Percentiles rank a stretch among this genome's conserved stretches.
Conservation (phyloP, 2,329 filamentous ascomycete genomes). For the Neonectria hederae region DNA sequence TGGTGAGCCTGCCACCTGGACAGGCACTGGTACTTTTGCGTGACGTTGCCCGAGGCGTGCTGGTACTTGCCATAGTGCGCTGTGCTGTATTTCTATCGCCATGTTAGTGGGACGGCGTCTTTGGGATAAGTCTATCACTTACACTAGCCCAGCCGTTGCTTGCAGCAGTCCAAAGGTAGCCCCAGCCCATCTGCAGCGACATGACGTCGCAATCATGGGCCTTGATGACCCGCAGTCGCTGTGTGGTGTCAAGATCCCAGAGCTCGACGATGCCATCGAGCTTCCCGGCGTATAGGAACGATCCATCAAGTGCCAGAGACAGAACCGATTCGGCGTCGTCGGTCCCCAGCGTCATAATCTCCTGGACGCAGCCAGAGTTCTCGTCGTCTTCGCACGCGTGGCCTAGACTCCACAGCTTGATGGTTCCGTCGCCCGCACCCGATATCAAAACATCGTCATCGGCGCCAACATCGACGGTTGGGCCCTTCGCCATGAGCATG, state of each 20-base stretch:
- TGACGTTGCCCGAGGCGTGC: slow-evolving; percentile 63
- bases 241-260: slow-evolving; percentile 95
- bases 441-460: slow-evolving; percentile 87
- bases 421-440: slow-evolving; percentile 90
- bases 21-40: slow-evolving; percentile 84
- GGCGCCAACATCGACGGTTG: slow-evolving; percentile 71
- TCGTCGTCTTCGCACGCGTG: slow-evolving; percentile 50
- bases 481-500: slow-evolving; percentile 85
- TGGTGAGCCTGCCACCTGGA: slow-evolving; percentile 84
- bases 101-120: slow-evolving; percentile 4
- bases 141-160: slow-evolving; percentile 88
- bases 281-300: slow-evolving; percentile 91
- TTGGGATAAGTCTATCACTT: slow-evolving; percentile 45
- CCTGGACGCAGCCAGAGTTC: slow-evolving; percentile 69
- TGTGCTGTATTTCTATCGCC: slow-evolving; percentile 69
- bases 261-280: slow-evolving; percentile 89
- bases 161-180: slow-evolving; percentile 87
- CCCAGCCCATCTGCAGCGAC: slow-evolving; percentile 85
- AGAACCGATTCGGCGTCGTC: slow-evolving; percentile 73
- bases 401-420: slow-evolving; percentile 87
- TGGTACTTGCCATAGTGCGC: slow-evolving; percentile 69
- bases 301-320: slow-evolving; percentile 86
- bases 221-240: slow-evolving; percentile 87
- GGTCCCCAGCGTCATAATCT: slow-evolving; percentile 72
- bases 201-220: slow-evolving; percentile 84